Percentiles rank a stretch among this genome's conserved stretches.
Conservation (phyloP, 305 asterid genomes). For the Fraxinus paxiana region DNA sequence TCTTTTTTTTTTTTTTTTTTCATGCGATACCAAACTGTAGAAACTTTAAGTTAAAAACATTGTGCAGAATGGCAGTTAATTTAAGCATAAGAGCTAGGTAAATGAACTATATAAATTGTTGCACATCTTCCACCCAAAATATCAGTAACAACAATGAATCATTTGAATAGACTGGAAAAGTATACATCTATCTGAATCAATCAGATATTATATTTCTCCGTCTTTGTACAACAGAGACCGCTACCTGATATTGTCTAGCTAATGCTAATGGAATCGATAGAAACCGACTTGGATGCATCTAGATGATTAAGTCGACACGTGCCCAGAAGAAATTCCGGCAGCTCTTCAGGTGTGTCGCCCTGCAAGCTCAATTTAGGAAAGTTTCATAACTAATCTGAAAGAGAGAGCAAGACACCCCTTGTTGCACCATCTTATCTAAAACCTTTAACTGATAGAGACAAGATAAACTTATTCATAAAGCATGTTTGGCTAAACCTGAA, state of each 20-base stretch:
- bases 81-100: neutral
- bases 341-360: slow-evolving; percentile 41
- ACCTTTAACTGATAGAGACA: neutral
- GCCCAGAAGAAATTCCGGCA: slow-evolving; percentile 44
- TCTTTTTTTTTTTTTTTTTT: neutral
- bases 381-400: neutral
- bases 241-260: neutral
- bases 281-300: slow-evolving; percentile 35
- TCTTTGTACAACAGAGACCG: neutral
- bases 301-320: slow-evolving; percentile 42
- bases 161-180: neutral
- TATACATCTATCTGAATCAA: neutral
- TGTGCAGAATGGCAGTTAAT: neutral
- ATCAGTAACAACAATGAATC: slow-evolving; percentile 6
- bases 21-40: neutral
- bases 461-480: neutral
- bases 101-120: neutral
- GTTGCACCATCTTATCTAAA: neutral
- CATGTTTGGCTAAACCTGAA: neutral
- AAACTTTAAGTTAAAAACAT: neutral
- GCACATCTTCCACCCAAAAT: slow-evolving; percentile 3
- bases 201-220: slow-evolving; percentile 1
- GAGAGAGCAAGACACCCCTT: neutral
- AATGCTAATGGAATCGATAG: slow-evolving; percentile 23
- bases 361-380: slow-evolving; percentile 9